These are phyloP conservation scores for Phytophthora citrophthora DNA, from an alignment of 352 stramenopile species.

Conservation along the genomic window DNA sequence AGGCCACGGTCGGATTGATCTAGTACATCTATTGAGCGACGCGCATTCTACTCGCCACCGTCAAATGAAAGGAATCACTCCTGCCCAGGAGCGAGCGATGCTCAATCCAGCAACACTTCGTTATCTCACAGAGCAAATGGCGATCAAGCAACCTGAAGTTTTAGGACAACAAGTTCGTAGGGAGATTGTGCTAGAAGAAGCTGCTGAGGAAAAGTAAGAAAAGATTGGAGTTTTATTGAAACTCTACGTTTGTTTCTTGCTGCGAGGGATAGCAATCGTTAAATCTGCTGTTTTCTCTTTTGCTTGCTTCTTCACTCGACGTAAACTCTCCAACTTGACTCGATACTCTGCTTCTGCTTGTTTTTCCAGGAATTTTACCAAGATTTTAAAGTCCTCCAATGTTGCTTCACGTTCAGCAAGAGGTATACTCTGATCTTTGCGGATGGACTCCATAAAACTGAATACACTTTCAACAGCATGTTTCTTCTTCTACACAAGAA, in stretches of 20 bases:
- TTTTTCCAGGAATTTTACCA: conserved; percentile 57
- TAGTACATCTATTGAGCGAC: conserved; percentile 61
- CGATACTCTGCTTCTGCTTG: conserved; percentile 61
- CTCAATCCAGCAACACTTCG: conserved; percentile 63
- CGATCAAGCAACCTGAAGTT: conserved; percentile 44
- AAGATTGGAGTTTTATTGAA: neutral
- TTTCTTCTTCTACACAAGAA: conserved; percentile 53
- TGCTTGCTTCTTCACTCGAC: conserved; percentile 25
- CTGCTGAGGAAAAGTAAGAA: conserved; percentile 47
- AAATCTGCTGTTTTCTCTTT: conserved; percentile 13
- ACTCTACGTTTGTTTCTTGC: conserved; percentile 5
- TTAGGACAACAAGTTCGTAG: conserved; percentile 21
- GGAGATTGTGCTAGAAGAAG: conserved; percentile 51
- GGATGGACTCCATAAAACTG: conserved; percentile 17
- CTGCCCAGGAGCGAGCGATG: conserved; percentile 41
- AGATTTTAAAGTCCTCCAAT: conserved; percentile 16
- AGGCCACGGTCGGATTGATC: conserved; percentile 52
- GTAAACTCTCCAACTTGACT: conserved; percentile 53
- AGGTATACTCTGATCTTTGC: conserved; percentile 13
- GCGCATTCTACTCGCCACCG: conserved; percentile 49
- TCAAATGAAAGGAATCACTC: conserved; percentile 39
- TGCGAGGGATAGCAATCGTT: neutral
- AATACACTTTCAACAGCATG: conserved; percentile 55
- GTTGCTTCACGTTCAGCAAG: conserved; percentile 15
- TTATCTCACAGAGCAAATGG: conserved; percentile 63